A percentile compares a stretch with the other conserved stretches of the same genome.
Evolutionary conservation across 2,329 filamentous ascomycete genomes (phyloP).

Genomic region (Tolypocladium amazonense): DNA sequence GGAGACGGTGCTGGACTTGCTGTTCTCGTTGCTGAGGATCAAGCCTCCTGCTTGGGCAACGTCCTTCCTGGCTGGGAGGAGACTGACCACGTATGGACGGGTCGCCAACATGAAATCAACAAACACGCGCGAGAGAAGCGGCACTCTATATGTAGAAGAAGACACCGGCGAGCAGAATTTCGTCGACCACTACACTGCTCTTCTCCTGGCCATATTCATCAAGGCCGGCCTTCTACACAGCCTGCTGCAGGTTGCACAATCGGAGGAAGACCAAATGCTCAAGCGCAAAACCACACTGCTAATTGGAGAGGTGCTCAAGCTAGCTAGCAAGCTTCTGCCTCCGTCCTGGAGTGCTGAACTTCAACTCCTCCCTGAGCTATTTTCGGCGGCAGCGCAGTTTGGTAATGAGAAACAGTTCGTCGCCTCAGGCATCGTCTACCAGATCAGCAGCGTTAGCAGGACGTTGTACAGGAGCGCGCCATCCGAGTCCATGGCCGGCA

Average conservation of each 20-base stretch:
- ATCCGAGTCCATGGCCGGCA: conserved; percentile 26
- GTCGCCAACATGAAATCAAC: conserved; percentile 72
- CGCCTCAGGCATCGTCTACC: conserved; percentile 86
- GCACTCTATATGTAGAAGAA: conserved; percentile 50
- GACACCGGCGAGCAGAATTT: conserved; percentile 68
- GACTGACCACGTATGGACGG: conserved; percentile 92
- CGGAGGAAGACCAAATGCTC: conserved; percentile 56
- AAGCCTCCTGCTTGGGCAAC: conserved; percentile 90
- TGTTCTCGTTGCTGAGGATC: conserved; percentile 74
- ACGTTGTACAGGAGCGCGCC: conserved; percentile 74
- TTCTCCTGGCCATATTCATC: conserved; percentile 77
- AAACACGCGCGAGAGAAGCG: conserved; percentile 33
- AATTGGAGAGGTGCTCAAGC: conserved; percentile 81
- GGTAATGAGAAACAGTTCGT: conserved; percentile 62
- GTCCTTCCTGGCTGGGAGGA: conserved; percentile 83
- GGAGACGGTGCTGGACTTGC: conserved; percentile 76
- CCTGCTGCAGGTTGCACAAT: conserved; percentile 54
- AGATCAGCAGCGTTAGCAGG: conserved; percentile 93
- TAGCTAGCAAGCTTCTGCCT: conserved; percentile 78
- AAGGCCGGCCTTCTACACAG: conserved; percentile 62
- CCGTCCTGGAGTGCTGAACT: conserved; percentile 71
- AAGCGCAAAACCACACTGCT: conserved; percentile 85
- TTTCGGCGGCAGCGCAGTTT: conserved; percentile 66
- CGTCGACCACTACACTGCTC: conserved; percentile 85
- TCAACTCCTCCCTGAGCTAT: conserved; percentile 78